Base-by-base conservation (phyloP, 176 grass and related monocot species). In the Alopecurus myosuroides region DNA sequence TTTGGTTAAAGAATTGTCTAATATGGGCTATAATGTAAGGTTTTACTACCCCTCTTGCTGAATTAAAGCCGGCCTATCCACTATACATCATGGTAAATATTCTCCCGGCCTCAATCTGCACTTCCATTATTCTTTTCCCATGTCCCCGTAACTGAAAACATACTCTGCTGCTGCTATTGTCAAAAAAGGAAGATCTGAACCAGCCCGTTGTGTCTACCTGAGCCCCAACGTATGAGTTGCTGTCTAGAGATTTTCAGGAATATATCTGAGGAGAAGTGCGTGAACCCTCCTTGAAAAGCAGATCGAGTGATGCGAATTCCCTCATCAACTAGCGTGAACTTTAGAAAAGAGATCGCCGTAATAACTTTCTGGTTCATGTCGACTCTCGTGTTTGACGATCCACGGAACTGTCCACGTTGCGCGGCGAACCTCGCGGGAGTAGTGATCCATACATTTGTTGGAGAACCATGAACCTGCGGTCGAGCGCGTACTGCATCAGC, bases 341-440 rank as follows among this genome's bases (percentile, higher is more conserved):
- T 30, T 37, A 30, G 40, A 29, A 65, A 86, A 86, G 41, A 85
- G n/a, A 85, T 65, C 23, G 53, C 41, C 7, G 76, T 10, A 17
- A 53, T 13, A 48, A 33, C n/a, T 23, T 26, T 60, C 3, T 63
- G 4, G 11, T 41, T 40, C 37, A 7, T 22, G 58, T 48, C 72
- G 29, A 22, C 58, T 37, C 26, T 76, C 76, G 40, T 22, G 29
- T 49, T 60, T 46, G 34, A 29, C 61, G 29, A n/a, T 11, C 14
- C 14, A 49, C 13, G 63, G 40, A 40, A 5, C 64, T 36, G 46
- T 73, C 84, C 79, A 77, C 72, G 73, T 55, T 30, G 57, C 20
- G 57, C 20, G 18, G 26, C 6, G 71, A 82, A 82, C 22, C 72
- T 69, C 39, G 30, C 6, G 22, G 74, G 28, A 25, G 51, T 53